Evolutionary conservation across 306 rosid species (phyloP), one percentile per base, ranked within the genome.

Genomic region (Pachyrhizus erosus): DNA sequence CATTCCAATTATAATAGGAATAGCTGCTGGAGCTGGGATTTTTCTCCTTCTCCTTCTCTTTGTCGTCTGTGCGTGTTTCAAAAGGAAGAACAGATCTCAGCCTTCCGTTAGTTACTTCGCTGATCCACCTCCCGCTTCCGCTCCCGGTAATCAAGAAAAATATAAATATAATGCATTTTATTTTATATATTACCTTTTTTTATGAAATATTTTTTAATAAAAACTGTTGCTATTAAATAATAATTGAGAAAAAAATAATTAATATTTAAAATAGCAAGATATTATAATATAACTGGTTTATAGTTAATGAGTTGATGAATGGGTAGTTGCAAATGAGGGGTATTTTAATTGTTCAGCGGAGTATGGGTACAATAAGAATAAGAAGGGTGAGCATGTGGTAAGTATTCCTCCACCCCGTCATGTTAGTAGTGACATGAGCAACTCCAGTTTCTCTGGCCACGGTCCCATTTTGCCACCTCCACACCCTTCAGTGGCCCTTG

Each of bases 401-500:
- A 89, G 54, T 34, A 83, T 91, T 9, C 79, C 90, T 45, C 82
- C 90, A 1, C 45, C 82, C 0, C 81, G n/a, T n/a, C n/a, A n/a
- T n/a, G n/a, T 24, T 1, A 84, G 91, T 51, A 73, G 94, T 26
- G 88, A 82, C 21, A 1, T 88, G 83, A 90, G 89, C 80, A 81
- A 13, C 74, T 72, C 95, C 3, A 85, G 85, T 85, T 86, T 46
- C 85, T 92, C 99, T 0, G 97, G 94, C 0, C 87, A 80, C 0
- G 94, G 91, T 29, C 90, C 93, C 0, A 70, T 67, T 2, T 65
- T 84, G 83, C 98, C 97, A 9, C 98, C 98, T 0, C 98, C 94
- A 42, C 98, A 84, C 66, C 98, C 97, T 1, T 13, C 92, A 0
- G 86, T 91, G 77, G 94, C 94, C 0, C 85, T 91, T 2, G 99